Base-by-base conservation (phyloP, 208 protist genomes). In the Acanthamoeba healyi region DNA sequence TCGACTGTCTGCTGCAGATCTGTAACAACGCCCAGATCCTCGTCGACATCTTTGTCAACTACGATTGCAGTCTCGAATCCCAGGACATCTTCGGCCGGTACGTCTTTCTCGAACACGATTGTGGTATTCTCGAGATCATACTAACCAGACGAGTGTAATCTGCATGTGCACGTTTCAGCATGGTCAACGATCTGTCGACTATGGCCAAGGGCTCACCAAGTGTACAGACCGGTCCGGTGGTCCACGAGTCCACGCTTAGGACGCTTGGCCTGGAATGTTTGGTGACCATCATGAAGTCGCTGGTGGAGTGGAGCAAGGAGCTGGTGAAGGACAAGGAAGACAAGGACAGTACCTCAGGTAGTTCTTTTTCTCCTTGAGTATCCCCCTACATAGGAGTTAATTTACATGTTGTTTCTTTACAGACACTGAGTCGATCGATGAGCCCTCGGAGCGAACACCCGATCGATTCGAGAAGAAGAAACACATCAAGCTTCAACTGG, bases 21-120 rank as follows among this genome's bases (percentile, higher is more conserved):
- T 58, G 44, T 94, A 98, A 98, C 94, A 97, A 99, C 94, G 98
- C 98, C 67, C 98, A 99, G 94, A 97, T 98, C 34, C 94, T 99
- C n/a, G 95, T 99, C 0, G 98, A 98, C 81, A 97, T 99, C 24
- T 99, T 99, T 94, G 94, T 99, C 65, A 99, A 99, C 97, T 99
- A 99, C 96, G 99, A 99, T 95, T 99, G 99, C 95, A 99, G 99
- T 95, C 96, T 98, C 6, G 95, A 98, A 72, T 97, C 97, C n/a
- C 97, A 98, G 61, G 98, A 98, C 89, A 97, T 99, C 44, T 99
- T 99, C 95, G 98, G 99, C 56, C 65, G 87, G 87, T 92, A 42
- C n/a, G 26, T n/a, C n/a, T n/a, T n/a, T n/a, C n/a, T n/a, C n/a
- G n/a, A n/a, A n/a, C n/a, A n/a, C n/a, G n/a, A n/a, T 70, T 98